Evolutionary conservation across 108 stramenopile species (phyloP), one percentile per base, ranked within the genome.

Genomic region (Cyclostephanos invisitatus): DNA sequence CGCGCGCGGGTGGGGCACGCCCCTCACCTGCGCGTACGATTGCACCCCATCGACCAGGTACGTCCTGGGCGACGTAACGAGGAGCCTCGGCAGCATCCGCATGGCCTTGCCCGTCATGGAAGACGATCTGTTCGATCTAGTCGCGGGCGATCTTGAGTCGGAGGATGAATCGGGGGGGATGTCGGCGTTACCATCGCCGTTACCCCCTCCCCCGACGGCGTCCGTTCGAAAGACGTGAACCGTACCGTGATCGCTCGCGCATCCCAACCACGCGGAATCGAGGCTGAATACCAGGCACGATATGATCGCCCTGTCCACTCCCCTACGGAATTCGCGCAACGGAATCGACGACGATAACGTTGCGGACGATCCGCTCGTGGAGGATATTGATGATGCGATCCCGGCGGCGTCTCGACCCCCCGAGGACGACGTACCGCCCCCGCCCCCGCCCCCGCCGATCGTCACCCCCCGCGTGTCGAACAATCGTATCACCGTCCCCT

Each of bases 401-500:
- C n/a, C 32, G 32, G 32, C 2, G 32, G 32, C 32, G 3, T 32
- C 32, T 4, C 32, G 32, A 32, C 32, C 32, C 3, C 3, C 2
- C 3, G 32, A 32, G 32, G 32, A 32, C 32, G 32, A 32, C 32
- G 4, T 3, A 4, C 70, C 92, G 64, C 50, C 89, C 74, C 76
- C 91, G 80, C 66, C 54, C 29, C 7, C 25, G 0, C 58, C 58
- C 4, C 58, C 32, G 35, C 58, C 58, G 15, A 59, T 17, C 32
- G 64, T 82, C 10, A 90, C 93, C 6, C 80, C 81, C 54, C 84
- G 75, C 11, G 97, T 94, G 78, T 97, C 93, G 78, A 92, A 99
- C 12, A 99, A 81, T 9, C 99, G 86, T 53, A 99, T 82, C 27
- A 99, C 87, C 3, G 99, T 99, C 17, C 99, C 99, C 62, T 94